Evolutionary conservation across 2,329 filamentous ascomycete genomes (phyloP).

Genomic region (Ceratocystis ficicola): DNA sequence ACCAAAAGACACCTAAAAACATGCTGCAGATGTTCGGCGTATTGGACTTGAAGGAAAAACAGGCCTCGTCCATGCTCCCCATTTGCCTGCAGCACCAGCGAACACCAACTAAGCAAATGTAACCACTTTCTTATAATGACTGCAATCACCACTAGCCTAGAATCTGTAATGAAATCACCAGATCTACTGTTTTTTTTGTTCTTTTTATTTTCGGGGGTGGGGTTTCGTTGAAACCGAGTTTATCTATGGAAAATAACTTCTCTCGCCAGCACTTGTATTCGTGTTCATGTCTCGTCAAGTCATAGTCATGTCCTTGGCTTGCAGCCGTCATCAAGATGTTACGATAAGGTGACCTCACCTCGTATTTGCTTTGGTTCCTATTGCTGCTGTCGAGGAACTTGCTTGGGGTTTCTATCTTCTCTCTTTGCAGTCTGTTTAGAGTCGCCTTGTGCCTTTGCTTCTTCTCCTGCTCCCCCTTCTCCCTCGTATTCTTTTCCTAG

Average conservation of each 20-base stretch:
- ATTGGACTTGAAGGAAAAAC: conserved; percentile 15
- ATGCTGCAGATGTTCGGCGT: background rate
- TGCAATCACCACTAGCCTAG: background rate
- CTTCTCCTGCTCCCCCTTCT: background rate
- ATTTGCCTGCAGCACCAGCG: background rate
- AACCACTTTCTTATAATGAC: background rate
- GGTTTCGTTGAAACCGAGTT: too few relatives aligned
- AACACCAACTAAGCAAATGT: background rate
- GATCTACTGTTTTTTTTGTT: background rate
- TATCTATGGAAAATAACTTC: background rate
- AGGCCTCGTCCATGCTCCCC: conserved; percentile 12
- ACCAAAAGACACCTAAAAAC: background rate
- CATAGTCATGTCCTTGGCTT: too few relatives aligned
- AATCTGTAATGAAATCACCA: conserved; percentile 2
- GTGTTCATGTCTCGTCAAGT: background rate
- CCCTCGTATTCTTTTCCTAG: background rate
- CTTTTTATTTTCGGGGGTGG: too few relatives aligned
- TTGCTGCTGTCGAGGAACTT: background rate
- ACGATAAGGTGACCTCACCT: too few relatives aligned
- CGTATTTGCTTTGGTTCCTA: background rate
- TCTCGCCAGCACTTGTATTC: background rate
- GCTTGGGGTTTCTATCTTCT: too few relatives aligned
- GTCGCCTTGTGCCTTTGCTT: background rate
- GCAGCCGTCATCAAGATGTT: too few relatives aligned
- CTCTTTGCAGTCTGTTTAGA: too few relatives aligned